These are phyloP conservation scores for Chamaenerion angustifolium DNA, from an alignment of 345 rosid genomes.

Conservation along the genomic window DNA sequence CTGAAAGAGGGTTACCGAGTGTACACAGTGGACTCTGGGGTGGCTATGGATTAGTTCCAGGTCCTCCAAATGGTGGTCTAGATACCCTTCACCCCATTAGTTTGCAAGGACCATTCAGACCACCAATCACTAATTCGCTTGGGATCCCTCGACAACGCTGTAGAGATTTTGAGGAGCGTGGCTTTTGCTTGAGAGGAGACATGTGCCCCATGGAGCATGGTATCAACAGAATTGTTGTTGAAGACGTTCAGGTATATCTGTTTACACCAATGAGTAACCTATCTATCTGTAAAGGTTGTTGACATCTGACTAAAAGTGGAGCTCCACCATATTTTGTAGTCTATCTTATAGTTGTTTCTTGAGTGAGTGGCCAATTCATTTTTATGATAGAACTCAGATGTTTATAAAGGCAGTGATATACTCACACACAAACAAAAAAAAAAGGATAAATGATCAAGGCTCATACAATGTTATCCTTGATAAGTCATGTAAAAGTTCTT, in stretches of 20 bases:
- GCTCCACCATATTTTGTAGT: too few relatives aligned
- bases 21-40: slow-evolving; percentile 55
- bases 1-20: slow-evolving; percentile 60
- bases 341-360: too few relatives aligned
- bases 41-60: slow-evolving; percentile 66
- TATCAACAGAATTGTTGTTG: slow-evolving; percentile 87
- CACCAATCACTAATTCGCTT: slow-evolving; percentile 42
- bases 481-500: too few relatives aligned
- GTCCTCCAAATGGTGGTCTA: slow-evolving; percentile 61
- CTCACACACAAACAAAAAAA: too few relatives aligned
- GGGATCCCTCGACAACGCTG: slow-evolving; percentile 72
- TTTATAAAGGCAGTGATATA: too few relatives aligned
- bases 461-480: too few relatives aligned
- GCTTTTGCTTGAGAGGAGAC: slow-evolving; percentile 95
- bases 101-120: slow-evolving; percentile 58
- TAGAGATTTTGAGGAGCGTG: slow-evolving; percentile 97
- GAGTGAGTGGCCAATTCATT: too few relatives aligned
- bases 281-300: too few relatives aligned
- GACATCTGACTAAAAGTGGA: too few relatives aligned
- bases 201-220: slow-evolving; percentile 99
- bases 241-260: slow-evolving; percentile 78
- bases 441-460: too few relatives aligned
- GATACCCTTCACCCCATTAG: slow-evolving; percentile 55
- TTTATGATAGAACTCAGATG: too few relatives aligned
- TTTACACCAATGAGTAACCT: not conserved